A percentile compares a stretch with the other conserved stretches of the same genome.
phyloP scores from a whole-genome alignment of 805 yeast species.

The Metschnikowia baotianmanensis region DNA sequence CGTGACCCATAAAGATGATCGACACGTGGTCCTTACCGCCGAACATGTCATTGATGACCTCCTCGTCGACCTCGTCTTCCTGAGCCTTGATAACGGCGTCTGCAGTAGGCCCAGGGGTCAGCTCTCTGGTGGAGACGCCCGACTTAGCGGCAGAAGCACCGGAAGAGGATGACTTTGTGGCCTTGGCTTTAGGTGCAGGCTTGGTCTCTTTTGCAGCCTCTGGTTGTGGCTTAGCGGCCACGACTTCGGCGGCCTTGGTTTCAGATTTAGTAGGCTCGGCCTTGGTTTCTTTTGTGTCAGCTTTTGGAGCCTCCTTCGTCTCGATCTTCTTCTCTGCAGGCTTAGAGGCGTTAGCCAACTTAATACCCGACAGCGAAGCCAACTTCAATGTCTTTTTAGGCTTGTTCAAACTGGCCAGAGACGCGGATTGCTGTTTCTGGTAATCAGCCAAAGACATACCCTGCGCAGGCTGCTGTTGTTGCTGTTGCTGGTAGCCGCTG shows the following conservation, averaged over 20 bases:
- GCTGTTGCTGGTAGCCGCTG: conserved; percentile 17
- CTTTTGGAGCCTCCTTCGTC: conserved; percentile 39
- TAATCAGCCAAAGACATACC: conserved; percentile 78
- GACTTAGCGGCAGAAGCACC: conserved; percentile 10
- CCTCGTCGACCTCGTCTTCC: conserved; percentile 82
- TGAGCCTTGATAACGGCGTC: conserved; percentile 62
- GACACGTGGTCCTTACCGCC: conserved; percentile 98
- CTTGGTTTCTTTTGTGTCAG: conserved; percentile 21
- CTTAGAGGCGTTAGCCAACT: conserved; percentile 42
- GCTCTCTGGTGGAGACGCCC: conserved; percentile 19
- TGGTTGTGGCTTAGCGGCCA: conserved; percentile 6
- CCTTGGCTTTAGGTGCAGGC: conserved; percentile 13
- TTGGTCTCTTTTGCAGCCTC: conserved; percentile 16
- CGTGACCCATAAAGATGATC: conserved; percentile 98
- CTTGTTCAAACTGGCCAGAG: conserved; percentile 42
- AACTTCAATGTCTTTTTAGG: conserved; percentile 70
- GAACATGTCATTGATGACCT: conserved; percentile 85
- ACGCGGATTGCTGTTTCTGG: conserved; percentile 60
- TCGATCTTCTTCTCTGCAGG: conserved; percentile 30
- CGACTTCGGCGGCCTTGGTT: background rate
- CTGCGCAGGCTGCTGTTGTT: conserved; percentile 28
- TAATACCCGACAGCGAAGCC: conserved; percentile 63
- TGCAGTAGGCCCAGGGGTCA: conserved; percentile 29
- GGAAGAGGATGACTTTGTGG: conserved; percentile 4
- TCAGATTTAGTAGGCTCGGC: conserved; percentile 1